Conservation (phyloP, 139 green algal genomes). For the Eudorina sp. region DNA sequence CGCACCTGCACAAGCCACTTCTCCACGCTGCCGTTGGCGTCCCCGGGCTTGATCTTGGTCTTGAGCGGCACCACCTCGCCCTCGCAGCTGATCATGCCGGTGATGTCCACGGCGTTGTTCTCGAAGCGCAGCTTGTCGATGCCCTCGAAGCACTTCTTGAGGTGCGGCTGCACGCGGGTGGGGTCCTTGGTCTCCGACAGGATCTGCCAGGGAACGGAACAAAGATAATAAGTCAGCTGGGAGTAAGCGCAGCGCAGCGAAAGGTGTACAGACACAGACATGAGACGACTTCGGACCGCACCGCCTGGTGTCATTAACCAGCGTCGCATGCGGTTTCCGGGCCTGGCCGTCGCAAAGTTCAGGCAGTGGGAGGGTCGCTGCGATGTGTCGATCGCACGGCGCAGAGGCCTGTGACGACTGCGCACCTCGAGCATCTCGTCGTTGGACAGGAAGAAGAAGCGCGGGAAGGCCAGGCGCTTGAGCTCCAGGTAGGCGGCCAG, state of each 20-base stretch:
- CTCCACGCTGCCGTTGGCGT: slow-evolving; percentile 80
- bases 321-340: no score
- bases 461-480: slow-evolving; percentile 85
- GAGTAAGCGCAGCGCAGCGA: no score
- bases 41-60: slow-evolving; percentile 74
- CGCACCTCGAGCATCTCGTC: slow-evolving; percentile 88
- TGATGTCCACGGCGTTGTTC: slow-evolving; percentile 25
- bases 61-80: slow-evolving; percentile 79
- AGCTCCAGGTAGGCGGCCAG: slow-evolving; percentile 88
- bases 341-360: no score
- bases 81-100: slow-evolving; percentile 77
- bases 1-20: slow-evolving; percentile 80
- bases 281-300: no score
- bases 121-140: slow-evolving; percentile 69
- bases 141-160: slow-evolving; percentile 91
- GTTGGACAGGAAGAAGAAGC: slow-evolving; percentile 90
- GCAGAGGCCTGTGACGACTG: no score
- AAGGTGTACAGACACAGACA: no score
- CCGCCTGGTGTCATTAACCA: no score
- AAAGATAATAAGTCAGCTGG: no score
- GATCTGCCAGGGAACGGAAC: slow-evolving; percentile 54
- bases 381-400: no score
- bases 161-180: slow-evolving; percentile 81
- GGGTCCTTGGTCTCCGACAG: slow-evolving; percentile 79
- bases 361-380: no score